phyloP scores from a whole-genome alignment of 768 basidiomycete species.

The Boletus patriciae region DNA sequence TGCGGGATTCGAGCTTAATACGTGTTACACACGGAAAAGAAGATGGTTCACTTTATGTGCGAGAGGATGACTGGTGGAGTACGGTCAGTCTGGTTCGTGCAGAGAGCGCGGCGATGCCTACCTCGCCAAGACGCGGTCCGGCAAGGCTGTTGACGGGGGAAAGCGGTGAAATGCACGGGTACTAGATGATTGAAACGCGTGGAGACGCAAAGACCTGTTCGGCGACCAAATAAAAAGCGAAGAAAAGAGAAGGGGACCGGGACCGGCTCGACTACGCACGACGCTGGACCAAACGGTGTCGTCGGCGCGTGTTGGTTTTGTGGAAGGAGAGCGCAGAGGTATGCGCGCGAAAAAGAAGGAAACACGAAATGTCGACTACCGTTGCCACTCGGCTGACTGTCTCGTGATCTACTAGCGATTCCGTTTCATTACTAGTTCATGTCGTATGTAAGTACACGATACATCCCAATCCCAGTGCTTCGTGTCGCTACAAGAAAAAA shows the following conservation, averaged over 20 bases:
- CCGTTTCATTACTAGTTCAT: neutral
- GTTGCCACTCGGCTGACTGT: constrained; percentile 17
- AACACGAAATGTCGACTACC: neutral
- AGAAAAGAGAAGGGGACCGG: neutral
- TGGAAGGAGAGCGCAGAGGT: neutral
- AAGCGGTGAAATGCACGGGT: constrained; percentile 4
- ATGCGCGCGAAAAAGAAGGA: constrained; percentile 13
- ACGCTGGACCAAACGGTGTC: neutral
- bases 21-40: constrained; percentile 1
- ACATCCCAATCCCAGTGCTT: no score
- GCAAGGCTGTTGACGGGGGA: constrained; percentile 1
- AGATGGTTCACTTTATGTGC: constrained; percentile 23
- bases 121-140: constrained; percentile 15
- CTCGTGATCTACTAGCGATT: neutral
- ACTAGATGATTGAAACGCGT: constrained; percentile 2
- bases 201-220: neutral
- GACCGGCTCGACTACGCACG: neutral
- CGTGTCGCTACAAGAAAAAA: neutral
- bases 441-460: no score
- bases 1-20: constrained; percentile 21
- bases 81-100: neutral
- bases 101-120: neutral
- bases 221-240: constrained; percentile 1
- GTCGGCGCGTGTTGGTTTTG: constrained; percentile 14
- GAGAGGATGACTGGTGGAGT: neutral